Evolutionary conservation across 345 rosid species (phyloP), one percentile per base, ranked within the genome.

Genomic region (Erucastrum elatum): DNA sequence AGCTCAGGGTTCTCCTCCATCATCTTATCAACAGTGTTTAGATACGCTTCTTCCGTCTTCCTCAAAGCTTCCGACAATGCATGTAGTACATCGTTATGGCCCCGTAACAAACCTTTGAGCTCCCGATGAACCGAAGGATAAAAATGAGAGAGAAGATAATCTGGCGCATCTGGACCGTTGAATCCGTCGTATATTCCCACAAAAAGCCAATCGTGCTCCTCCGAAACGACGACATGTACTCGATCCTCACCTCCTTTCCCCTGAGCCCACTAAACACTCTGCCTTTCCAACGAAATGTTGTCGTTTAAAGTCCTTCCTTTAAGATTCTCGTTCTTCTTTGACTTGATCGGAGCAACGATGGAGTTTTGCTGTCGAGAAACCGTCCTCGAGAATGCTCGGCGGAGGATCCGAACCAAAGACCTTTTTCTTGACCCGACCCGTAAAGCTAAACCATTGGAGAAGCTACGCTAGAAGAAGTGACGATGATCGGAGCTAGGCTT

Each of bases 131-230:
- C 33, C 64, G 64, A 4, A 4, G 64, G 64, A 26, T 59, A 59
- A 9, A 59, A 33, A 59, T 59, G 64, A 10, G 64, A 59, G 33
- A 59, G 64, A 1, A 59, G 64, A 59, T 59, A 59, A 59, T 59
- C 64, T 2, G 64, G 30, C 64, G 64, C 64, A 59, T 59, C 64
- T 59, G 64, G 64, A 59, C 64, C 64, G 64, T 59, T 59, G 33
- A 59, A 59, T 0, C 64, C 64, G 15, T 59, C 64, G 64, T 59
- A 59, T 26, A 59, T 59, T 8, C 64, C 64, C 7, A 59, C 64
- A 15, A 59, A 59, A 26, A 59, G 64, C 64, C 64, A 59, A 1
- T 15, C 33, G 15, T 59, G 64, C 64, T 59, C 64, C 64, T 59
- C 64, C 15, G 64, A 59, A 59, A 59, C 64, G 64, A 59, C 64